phyloP scores from a whole-genome alignment of 1,139 yeast species.

The Pichia cactophila region DNA sequence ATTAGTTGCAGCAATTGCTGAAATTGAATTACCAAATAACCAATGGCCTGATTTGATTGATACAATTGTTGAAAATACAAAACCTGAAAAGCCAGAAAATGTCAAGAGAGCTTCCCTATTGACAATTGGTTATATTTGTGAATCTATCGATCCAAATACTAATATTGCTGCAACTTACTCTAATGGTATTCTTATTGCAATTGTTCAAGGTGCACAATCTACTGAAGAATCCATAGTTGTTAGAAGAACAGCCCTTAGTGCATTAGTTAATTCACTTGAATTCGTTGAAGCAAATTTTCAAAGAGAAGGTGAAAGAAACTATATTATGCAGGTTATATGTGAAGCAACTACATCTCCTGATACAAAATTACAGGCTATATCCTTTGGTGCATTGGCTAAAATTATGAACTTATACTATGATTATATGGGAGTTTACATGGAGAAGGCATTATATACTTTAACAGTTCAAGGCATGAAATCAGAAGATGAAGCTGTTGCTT shows the following conservation, averaged over 20 bases:
- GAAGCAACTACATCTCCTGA: conserved; percentile 93
- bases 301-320: conserved; percentile 90
- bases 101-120: conserved; percentile 81
- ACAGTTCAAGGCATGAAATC: conserved; percentile 92
- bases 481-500: conserved; percentile 75
- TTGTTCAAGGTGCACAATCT: conserved; percentile 91
- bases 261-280: conserved; percentile 84
- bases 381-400: conserved; percentile 90
- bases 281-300: conserved; percentile 84
- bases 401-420: conserved; percentile 86
- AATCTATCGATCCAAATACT: conserved; percentile 81
- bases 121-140: conserved; percentile 94
- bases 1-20: conserved; percentile 92
- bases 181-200: conserved; percentile 87
- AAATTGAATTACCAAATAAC: conserved; percentile 78
- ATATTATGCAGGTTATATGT: conserved; percentile 97
- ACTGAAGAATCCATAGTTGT: conserved; percentile 69
- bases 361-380: conserved; percentile 80
- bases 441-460: conserved; percentile 84
- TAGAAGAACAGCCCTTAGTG: conserved; percentile 83
- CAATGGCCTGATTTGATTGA: conserved; percentile 88
- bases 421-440: conserved; percentile 93
- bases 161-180: conserved; percentile 77
- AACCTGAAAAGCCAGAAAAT: conserved; percentile 64
- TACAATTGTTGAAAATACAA: conserved; percentile 77